phyloP scores from a whole-genome alignment of 2,329 filamentous ascomycete species.

The Beauveria brongniartii region DNA sequence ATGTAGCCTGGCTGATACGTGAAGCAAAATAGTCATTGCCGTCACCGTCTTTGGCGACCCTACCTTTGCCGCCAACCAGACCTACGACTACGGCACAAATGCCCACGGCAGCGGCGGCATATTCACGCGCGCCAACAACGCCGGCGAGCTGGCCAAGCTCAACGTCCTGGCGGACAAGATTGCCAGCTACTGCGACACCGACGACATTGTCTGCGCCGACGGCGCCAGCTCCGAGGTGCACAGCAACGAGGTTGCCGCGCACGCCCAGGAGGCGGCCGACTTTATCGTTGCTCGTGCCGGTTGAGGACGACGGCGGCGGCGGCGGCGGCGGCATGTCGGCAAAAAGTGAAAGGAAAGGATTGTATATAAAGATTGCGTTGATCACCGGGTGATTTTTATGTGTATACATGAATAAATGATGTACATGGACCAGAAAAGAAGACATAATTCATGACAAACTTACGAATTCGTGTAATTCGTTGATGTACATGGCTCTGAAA shows the following conservation, averaged over 20 bases:
- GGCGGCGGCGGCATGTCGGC: too few relatives aligned
- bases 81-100: conserved; percentile 11
- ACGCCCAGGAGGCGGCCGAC: conserved; percentile 12
- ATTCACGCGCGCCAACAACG: conserved; percentile 7
- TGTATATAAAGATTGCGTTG: background rate
- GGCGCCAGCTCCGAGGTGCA: conserved; percentile 8
- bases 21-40: conserved; percentile 1
- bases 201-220: conserved; percentile 9
- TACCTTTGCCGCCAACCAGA: conserved; percentile 11
- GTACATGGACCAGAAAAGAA: background rate
- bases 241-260: conserved; percentile 8
- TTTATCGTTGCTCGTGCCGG: conserved; percentile 11
- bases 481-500: background rate
- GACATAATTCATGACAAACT: background rate
- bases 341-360: background rate
- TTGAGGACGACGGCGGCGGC: background rate
- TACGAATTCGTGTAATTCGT: too few relatives aligned
- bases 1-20: background rate
- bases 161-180: conserved; percentile 7
- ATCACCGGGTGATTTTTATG: background rate
- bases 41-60: conserved; percentile 13
- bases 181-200: conserved; percentile 11
- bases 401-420: background rate
- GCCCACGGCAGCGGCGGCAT: conserved; percentile 8
- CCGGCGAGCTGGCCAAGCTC: conserved; percentile 11